Evolutionary conservation across 2,329 filamentous ascomycete genomes (phyloP).

Genomic region (Ceratocystis huliohia): DNA sequence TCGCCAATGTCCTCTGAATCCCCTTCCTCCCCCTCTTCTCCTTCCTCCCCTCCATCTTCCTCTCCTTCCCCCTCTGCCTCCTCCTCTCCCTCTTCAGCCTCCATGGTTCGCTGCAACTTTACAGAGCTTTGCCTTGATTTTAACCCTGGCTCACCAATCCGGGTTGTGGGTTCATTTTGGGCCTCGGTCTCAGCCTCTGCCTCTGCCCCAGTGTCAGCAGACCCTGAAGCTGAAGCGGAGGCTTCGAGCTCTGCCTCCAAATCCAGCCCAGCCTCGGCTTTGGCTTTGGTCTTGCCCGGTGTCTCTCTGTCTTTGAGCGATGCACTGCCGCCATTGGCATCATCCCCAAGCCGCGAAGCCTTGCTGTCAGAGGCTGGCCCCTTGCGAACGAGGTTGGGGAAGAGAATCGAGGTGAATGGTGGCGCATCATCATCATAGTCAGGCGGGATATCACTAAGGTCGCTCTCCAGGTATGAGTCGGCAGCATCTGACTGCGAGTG

Average conservation of each 20-base stretch:
- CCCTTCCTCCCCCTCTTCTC: not conserved
- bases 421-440: slow-evolving; percentile 47
- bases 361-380: slow-evolving; percentile 1
- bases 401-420: slow-evolving; percentile 32
- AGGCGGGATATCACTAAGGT: slow-evolving; percentile 51
- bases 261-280: not conserved
- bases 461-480: slow-evolving; percentile 55
- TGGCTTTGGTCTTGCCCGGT: not conserved
- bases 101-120: not conserved
- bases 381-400: slow-evolving; percentile 34
- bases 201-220: not conserved
- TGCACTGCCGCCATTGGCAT: not conserved
- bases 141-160: not conserved
- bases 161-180: not conserved
- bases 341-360: slow-evolving; percentile 14
- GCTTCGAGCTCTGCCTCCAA: too few relatives aligned
- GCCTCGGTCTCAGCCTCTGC: not conserved
- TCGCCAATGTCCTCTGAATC: slow-evolving; percentile 11
- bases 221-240: too few relatives aligned
- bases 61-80: not conserved
- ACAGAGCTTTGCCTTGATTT: not conserved
- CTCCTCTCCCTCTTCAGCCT: not conserved
- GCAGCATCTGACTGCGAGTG: slow-evolving; percentile 19
- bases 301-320: slow-evolving; percentile 10
- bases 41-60: not conserved